Evolutionary conservation across 75 land plant genomes (phyloP).

Genomic region (Pinus taeda): DNA sequence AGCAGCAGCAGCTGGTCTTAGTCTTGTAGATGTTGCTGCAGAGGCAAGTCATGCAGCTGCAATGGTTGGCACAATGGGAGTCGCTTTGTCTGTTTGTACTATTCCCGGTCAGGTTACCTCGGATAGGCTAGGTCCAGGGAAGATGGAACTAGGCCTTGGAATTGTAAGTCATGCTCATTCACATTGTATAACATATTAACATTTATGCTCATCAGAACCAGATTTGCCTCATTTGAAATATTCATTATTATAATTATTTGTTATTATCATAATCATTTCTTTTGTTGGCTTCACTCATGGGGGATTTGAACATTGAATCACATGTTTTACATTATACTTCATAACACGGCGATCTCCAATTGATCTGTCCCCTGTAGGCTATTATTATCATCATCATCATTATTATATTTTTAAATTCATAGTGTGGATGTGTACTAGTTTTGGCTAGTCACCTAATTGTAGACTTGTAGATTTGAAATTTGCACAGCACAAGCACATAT

Average conservation of each 20-base stretch:
- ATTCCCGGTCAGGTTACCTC: slow-evolving; percentile 38
- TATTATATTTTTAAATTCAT: not conserved
- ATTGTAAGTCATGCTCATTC: slow-evolving; percentile 27
- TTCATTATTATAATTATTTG: not conserved
- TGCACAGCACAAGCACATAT: no score
- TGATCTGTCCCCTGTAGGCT: no score
- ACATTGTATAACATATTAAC: no score
- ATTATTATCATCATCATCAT: not conserved
- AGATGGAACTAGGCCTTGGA: slow-evolving; percentile 48
- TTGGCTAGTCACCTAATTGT: no score
- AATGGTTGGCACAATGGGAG: slow-evolving; percentile 47
- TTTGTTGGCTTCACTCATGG: no score
- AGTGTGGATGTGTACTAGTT: no score
- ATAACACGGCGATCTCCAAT: no score
- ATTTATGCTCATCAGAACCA: no score
- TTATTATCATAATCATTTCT: no score
- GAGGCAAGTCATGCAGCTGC: slow-evolving; percentile 30
- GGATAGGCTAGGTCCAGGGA: slow-evolving; percentile 38
- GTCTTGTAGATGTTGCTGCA: slow-evolving; percentile 31
- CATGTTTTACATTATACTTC: no score
- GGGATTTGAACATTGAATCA: no score
- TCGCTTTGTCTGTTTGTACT: slow-evolving; percentile 41
- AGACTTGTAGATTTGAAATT: no score
- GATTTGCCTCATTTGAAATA: not conserved
- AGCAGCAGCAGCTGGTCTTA: slow-evolving; percentile 32